Base-by-base conservation (phyloP, 331 rosid species). In the Dryas integrifolia region DNA sequence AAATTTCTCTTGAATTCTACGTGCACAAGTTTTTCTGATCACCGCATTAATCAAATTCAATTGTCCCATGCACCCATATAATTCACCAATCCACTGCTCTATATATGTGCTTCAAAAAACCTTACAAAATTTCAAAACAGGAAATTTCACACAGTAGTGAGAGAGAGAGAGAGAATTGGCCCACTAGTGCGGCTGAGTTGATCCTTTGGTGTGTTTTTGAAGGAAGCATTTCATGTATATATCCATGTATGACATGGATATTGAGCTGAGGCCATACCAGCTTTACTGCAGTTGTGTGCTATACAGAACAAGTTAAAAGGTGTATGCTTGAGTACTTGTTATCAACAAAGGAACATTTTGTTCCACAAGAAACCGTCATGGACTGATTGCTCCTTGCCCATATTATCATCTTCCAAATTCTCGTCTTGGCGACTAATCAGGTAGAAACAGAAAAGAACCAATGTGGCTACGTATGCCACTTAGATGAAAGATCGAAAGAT, bases 251-350 rank as follows among this genome's bases (percentile, higher is more conserved):
- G 89, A 80, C 64, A 76, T 6, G 39, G 80, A 74, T 24, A 72
- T 81, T 44, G 83, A 80, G 58, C 3, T 86, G 18, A 82, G 89
- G 70, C 87, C 92, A 51, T 85, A 87, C 78, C 89, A 87, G 48
- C 77, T 72, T 18, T 78, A 85, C 15, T 87, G 92, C 69, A 79
- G 80, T 11, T 87, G 92, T 67, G 82, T 76, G 49, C 75, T 80
- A 58, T 83, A 82, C 70, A 78, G 35, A 30, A 30, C 2, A 30
- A 74, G 38, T 66, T 62, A 16, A 79, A 78, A 38, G 65, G 35
- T 12, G 12, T 56, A 55, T 76, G 72, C 68, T 65, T 68, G 39
- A 73, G 59, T 48, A 62, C 70, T 0, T 70, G 81, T 44, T 47
- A 74, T 74, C 76, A 45, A 0, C 76, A 76, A 64, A 80, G 65